Evolutionary conservation across 495 filamentous ascomycete genomes (phyloP).

Genomic region (Viridothelium virens): DNA sequence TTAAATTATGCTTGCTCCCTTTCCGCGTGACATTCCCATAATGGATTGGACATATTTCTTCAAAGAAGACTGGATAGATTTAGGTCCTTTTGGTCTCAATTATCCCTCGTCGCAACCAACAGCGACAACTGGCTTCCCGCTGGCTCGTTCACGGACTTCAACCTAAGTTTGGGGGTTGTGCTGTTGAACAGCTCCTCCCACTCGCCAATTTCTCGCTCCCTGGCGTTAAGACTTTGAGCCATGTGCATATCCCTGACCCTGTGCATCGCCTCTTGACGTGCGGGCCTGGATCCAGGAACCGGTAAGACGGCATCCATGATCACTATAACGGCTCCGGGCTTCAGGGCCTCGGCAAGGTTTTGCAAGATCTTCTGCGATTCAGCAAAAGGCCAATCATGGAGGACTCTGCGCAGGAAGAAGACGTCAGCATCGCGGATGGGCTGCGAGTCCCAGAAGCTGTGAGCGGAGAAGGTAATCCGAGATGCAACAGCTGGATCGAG

Average conservation of each 20-base stretch:
- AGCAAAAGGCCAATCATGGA: slow-evolving; percentile 41
- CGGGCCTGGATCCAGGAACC: background rate
- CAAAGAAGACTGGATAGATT: no score
- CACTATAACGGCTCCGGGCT: slow-evolving; percentile 37
- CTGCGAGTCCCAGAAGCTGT: slow-evolving; percentile 39
- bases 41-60: no score
- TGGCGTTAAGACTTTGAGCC: background rate
- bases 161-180: background rate
- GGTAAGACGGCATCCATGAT: slow-evolving; percentile 48
- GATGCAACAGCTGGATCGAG: background rate
- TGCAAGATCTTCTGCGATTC: slow-evolving; percentile 47
- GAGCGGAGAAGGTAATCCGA: slow-evolving; percentile 33
- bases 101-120: no score
- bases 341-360: slow-evolving; percentile 48
- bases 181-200: background rate
- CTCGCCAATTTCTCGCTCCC: background rate
- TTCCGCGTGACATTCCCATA: no score
- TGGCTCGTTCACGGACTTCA: background rate
- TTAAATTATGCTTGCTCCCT: no score
- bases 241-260: background rate
- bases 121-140: background rate
- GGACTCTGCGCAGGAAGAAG: slow-evolving; percentile 34
- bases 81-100: no score
- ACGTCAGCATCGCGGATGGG: slow-evolving; percentile 36
- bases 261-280: background rate